Base-by-base conservation (phyloP, 2,329 filamentous ascomycete species). In the Fusarium sp. region DNA sequence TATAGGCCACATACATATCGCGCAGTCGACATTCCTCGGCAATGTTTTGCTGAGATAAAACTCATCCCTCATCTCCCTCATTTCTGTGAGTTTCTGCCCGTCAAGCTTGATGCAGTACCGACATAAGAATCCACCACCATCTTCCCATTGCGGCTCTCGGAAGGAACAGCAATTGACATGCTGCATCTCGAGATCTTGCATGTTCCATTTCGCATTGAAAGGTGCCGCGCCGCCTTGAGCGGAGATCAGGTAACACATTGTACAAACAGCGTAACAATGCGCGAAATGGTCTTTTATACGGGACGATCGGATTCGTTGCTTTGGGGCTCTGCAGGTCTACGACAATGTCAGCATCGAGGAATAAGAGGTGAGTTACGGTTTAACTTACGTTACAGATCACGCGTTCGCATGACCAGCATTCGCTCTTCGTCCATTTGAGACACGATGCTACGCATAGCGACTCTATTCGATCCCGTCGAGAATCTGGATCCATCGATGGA, bases 391-490 rank as follows among this genome's bases (percentile, higher is more conserved):
- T 20, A n/a, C 69, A 72, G 15, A 71, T 51, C 12, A 72, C 67
- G 2, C 69, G 56, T 9, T 71, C 69, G 15, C 69, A 72, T 9
- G 56, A 56, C 69, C 69, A 72, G 11, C 69, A 72, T 38, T 72
- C 67, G 15, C n/a, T 55, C 12, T 72, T 72, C 7, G 24, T n/a
- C 4, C 68, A 52, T 6, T 39, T n/a, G 1, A 51, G 2, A 18
- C 69, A 72, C 0, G 67, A 48, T 3, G 48, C 33, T 3, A 42
- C n/a, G 9, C 69, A 72, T 2, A 72, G 14, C 2, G n/a, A 33
- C 22, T 72, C 69, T n/a, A 60, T 28, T 0, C 67, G 57, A 10
- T 52, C 33, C 0, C 17, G 68, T 3, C 36, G 49, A 17, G 36
- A 33, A 6, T 12, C 24, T 4, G 45, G 11, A 6, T 70, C 54